phyloP scores from a whole-genome alignment of 345 rosid species.

The Populus pruinosa region DNA sequence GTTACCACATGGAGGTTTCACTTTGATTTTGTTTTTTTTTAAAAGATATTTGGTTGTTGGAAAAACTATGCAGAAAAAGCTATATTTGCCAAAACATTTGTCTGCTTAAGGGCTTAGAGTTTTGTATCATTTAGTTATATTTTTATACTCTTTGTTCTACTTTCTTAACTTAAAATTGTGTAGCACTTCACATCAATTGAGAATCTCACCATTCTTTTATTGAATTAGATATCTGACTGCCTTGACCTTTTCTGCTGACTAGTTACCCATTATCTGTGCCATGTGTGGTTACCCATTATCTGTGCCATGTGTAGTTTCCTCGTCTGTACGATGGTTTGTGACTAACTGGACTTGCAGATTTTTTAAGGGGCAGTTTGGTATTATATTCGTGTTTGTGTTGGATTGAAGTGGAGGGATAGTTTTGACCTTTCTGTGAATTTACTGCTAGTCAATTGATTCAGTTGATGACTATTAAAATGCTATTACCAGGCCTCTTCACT shows the following conservation, averaged over 20 bases:
- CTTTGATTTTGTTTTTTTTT: neutral
- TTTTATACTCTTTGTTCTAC: neutral
- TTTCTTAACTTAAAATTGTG: neutral
- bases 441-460: neutral
- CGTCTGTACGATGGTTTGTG: neutral
- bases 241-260: neutral
- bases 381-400: neutral
- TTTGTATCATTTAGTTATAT: neutral
- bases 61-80: neutral
- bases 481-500: slow-evolving; percentile 8
- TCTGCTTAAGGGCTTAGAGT: neutral
- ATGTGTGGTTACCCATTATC: neutral
- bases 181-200: too few species aligned
- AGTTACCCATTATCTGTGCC: neutral
- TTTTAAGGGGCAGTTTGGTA: neutral
- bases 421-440: neutral
- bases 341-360: neutral
- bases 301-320: neutral
- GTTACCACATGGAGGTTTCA: neutral
- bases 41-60: neutral
- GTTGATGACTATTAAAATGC: neutral
- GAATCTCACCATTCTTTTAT: too few species aligned
- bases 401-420: neutral
- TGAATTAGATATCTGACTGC: too few species aligned
- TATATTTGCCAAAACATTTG: neutral